Percentiles rank a stretch among this genome's conserved stretches.
Conservation (phyloP, 23 red algal species). For the Pyropia haitanensis region DNA sequence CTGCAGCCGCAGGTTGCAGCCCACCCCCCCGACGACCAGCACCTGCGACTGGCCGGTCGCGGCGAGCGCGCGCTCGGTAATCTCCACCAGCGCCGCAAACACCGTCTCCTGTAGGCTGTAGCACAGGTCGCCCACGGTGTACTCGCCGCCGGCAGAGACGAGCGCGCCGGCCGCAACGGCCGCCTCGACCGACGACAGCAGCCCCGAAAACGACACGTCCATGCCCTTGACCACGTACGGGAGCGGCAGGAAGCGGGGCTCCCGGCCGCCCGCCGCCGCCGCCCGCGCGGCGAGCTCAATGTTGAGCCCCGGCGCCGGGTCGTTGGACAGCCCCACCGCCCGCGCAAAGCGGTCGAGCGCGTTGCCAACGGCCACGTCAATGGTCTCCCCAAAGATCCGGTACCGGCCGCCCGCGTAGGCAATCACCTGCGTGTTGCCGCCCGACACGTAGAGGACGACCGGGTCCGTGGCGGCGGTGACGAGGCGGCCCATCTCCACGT, state of each 20-base stretch:
- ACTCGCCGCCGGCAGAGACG: background rate
- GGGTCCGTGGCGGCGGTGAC: conserved; percentile 75
- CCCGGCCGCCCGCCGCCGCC: conserved; percentile 12
- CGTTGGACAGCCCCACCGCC: conserved; percentile 80
- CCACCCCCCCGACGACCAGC: conserved; percentile 94
- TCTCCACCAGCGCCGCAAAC: conserved; percentile 96
- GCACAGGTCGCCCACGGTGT: conserved; percentile 77
- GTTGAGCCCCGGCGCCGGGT: conserved; percentile 84
- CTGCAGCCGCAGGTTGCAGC: conserved; percentile 94
- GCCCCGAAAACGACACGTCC: conserved; percentile 98
- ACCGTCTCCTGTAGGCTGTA: conserved; percentile 97
- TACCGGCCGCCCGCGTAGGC: conserved; percentile 82
- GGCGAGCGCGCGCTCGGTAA: conserved; percentile 97
- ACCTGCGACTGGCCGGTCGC: conserved; percentile 85
- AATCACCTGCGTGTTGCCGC: conserved; percentile 98
- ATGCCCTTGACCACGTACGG: conserved; percentile 99
- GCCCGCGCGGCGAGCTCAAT: conserved; percentile 85
- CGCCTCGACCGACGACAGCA: conserved; percentile 69
- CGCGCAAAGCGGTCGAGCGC: conserved; percentile 97
- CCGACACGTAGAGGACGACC: conserved; percentile 90
- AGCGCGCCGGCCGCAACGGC: conserved; percentile 37
- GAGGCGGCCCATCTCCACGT: conserved; percentile 98
- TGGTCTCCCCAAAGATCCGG: conserved; percentile 99
- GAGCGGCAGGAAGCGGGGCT: conserved; percentile 43
- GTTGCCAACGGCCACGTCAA: conserved; percentile 99